phyloP scores from a whole-genome alignment of 2,329 filamentous ascomycete species.

The Fusarium sacchari region DNA sequence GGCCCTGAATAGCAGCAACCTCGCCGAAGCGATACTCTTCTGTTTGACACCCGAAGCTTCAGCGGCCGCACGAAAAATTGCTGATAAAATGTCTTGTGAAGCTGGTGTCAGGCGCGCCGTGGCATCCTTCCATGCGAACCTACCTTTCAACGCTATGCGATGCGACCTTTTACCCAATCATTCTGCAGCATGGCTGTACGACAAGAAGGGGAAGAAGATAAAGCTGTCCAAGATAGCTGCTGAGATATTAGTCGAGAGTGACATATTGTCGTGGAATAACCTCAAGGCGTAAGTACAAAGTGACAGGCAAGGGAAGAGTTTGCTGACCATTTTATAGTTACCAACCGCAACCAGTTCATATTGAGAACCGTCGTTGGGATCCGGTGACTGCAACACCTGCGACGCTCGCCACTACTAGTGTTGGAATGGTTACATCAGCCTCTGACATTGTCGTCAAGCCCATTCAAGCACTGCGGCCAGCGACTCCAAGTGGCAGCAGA shows the following conservation, averaged over 20 bases:
- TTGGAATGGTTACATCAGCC: conserved; percentile 14
- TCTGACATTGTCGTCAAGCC: conserved; percentile 26
- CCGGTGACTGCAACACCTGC: conserved; percentile 23
- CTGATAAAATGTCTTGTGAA: conserved; percentile 27
- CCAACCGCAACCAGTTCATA: conserved; percentile 6
- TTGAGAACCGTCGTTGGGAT: conserved; percentile 32
- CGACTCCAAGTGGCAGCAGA: not conserved
- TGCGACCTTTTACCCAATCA: conserved; percentile 23
- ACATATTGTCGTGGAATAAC: conserved; percentile 24
- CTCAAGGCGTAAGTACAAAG: not conserved
- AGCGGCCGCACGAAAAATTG: conserved; percentile 1
- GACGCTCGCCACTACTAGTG: conserved; percentile 4
- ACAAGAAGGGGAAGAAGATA: conserved; percentile 1
- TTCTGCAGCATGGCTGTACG: conserved; percentile 16
- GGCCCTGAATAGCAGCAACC: conserved; percentile 6
- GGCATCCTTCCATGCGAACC: conserved; percentile 36
- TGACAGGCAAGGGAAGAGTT: accelerated
- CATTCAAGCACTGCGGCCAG: not conserved
- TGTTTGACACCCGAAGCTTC: conserved; percentile 21
- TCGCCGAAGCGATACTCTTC: conserved; percentile 19
- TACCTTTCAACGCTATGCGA: conserved; percentile 29
- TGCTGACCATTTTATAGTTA: not conserved
- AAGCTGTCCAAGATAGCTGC: conserved; percentile 30
- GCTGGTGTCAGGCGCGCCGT: conserved; percentile 30
- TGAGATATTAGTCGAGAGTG: conserved; percentile 10